Percentiles rank a stretch among this genome's conserved stretches.
Conservation (phyloP, 306 rosid genomes). For the Rosa multiflora region DNA sequence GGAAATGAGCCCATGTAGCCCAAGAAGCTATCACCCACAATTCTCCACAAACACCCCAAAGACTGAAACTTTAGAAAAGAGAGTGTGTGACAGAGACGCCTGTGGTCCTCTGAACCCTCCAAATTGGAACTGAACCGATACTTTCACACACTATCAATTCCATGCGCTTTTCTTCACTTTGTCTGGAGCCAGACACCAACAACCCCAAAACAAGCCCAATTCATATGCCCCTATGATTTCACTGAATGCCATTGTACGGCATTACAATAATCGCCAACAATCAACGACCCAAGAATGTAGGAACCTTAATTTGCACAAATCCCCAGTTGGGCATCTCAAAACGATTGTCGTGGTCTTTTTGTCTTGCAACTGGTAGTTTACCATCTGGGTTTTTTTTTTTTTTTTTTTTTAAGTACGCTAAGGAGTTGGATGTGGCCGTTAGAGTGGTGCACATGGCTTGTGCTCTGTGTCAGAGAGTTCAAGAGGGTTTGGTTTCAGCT, state of each 20-base stretch:
- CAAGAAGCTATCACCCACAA: not conserved
- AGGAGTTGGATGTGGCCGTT: constrained; percentile 81
- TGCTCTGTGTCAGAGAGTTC: too few species aligned
- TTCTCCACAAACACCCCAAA: not conserved
- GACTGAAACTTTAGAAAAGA: not conserved
- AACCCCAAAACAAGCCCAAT: constrained; percentile 2
- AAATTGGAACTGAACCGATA: not conserved
- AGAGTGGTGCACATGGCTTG: constrained; percentile 13
- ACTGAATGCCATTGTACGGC: constrained; percentile 32
- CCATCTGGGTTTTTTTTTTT: constrained; percentile 38
- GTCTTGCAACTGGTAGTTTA: not conserved
- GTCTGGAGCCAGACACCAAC: constrained; percentile 18
- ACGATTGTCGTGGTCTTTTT: not conserved
- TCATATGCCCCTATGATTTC: not conserved
- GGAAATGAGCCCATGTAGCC: not conserved
- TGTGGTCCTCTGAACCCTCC: constrained; percentile 10
- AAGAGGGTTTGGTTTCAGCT: too few species aligned
- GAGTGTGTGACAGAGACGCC: not conserved
- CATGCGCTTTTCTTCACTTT: constrained; percentile 7
- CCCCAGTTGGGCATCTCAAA: constrained; percentile 31
- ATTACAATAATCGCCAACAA: not conserved
- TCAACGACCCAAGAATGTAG: constrained; percentile 25
- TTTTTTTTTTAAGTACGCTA: constrained; percentile 31
- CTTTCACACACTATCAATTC: not conserved
- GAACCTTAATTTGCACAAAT: constrained; percentile 3